Percentiles rank a stretch among this genome's conserved stretches.
phyloP scores from a whole-genome alignment of 129 eudicot genomes.

The Pittosporum tobira region DNA sequence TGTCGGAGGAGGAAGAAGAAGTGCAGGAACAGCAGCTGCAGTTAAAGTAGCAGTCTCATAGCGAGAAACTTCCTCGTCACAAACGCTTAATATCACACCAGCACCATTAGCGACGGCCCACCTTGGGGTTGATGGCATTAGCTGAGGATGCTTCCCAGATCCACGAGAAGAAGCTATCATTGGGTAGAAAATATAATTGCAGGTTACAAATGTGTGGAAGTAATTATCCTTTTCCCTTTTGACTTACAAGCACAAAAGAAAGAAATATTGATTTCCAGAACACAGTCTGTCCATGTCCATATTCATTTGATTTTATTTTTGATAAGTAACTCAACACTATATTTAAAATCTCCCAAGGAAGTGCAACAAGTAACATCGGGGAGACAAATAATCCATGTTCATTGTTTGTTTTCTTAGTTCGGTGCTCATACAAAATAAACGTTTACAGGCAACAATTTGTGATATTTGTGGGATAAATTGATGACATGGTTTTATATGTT shows the following conservation, averaged over 20 bases:
- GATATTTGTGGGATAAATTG: too few species aligned
- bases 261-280: not conserved
- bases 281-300: too few species aligned
- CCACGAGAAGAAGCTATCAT: constrained; percentile 75
- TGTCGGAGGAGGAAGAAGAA: constrained; percentile 96
- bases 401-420: too few species aligned
- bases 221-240: not conserved
- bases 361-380: too few species aligned
- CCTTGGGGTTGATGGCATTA: constrained; percentile 87
- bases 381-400: too few species aligned
- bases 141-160: constrained; percentile 94
- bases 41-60: constrained; percentile 91
- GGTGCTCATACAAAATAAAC: too few species aligned
- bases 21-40: constrained; percentile 98
- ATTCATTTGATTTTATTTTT: too few species aligned
- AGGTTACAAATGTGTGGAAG: constrained; percentile 7
- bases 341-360: too few species aligned
- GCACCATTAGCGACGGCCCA: constrained; percentile 99
- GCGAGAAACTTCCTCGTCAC: constrained; percentile 91
- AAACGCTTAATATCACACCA: constrained; percentile 92
- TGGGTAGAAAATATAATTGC: constrained; percentile 1
- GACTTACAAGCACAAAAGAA: not conserved
- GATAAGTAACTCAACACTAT: too few species aligned
- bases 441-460: too few species aligned
- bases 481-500: too few species aligned